Percentiles rank a stretch among this genome's conserved stretches.
These are phyloP conservation scores for Trichophyton schoenleinii DNA, from an alignment of 2,329 filamentous ascomycete species.

Conservation along the genomic window DNA sequence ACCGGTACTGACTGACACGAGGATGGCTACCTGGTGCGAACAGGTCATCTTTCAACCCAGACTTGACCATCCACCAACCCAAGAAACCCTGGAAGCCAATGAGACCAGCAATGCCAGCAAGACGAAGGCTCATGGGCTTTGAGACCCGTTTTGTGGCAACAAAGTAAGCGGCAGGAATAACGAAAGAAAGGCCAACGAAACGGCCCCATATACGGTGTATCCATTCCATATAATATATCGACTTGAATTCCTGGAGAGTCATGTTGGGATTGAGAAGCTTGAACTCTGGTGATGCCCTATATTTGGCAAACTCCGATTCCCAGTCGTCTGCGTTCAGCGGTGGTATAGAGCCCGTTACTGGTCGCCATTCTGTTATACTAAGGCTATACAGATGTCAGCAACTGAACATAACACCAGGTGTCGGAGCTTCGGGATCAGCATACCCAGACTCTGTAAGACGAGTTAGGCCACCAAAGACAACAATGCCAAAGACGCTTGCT, in stretches of 20 bases:
- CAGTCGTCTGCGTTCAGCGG: conserved; percentile 69
- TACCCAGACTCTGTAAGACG: conserved; percentile 93
- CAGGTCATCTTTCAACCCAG: conserved; percentile 85
- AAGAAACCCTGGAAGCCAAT: conserved; percentile 93
- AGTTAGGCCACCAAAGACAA: conserved; percentile 87
- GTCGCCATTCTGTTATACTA: conserved; percentile 97
- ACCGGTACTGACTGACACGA: conserved; percentile 84
- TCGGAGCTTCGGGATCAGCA: neutral
- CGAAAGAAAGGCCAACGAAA: conserved; percentile 77
- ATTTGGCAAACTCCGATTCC: conserved; percentile 87
- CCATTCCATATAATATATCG: conserved; percentile 99
- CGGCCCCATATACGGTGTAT: conserved; percentile 88
- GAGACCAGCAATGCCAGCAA: conserved; percentile 71
- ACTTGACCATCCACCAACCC: conserved; percentile 99
- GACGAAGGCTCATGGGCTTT: conserved; percentile 59
- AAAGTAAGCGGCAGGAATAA: conserved; percentile 80
- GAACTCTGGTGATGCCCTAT: conserved; percentile 86
- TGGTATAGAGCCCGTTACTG: conserved; percentile 82
- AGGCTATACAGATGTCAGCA: conserved; percentile 44
- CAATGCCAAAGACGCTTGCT: conserved; percentile 89
- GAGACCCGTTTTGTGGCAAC: conserved; percentile 68
- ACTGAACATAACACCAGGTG: neutral
- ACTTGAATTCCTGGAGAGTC: conserved; percentile 87
- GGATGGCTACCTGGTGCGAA: conserved; percentile 85
- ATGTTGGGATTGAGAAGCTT: conserved; percentile 84